Evolutionary conservation across 441 rosid genomes (phyloP).

Genomic region (Sinapis alba): DNA sequence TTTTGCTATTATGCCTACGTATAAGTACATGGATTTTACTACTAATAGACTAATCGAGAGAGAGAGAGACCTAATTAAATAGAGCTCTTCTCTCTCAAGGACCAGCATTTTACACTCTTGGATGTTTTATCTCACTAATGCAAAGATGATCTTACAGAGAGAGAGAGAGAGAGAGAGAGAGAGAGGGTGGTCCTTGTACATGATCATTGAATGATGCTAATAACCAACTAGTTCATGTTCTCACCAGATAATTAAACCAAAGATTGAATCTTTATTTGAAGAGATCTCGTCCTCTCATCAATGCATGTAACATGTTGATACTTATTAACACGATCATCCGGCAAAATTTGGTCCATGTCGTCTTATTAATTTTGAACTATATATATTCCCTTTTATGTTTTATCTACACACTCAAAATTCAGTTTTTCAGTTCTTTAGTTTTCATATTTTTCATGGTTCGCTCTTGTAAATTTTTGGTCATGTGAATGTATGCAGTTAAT

Average conservation of each 20-base stretch:
- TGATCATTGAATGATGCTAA: slow-evolving; percentile 37
- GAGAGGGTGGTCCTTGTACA: slow-evolving; percentile 34
- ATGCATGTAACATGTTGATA: not conserved
- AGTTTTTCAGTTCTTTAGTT: not conserved
- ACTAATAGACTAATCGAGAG: not conserved
- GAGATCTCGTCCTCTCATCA: slow-evolving; percentile 18
- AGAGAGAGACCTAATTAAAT: slow-evolving; percentile 18
- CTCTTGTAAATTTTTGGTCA: not conserved
- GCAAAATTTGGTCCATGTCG: slow-evolving; percentile 22
- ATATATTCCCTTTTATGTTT: not conserved
- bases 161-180: slow-evolving; percentile 11
- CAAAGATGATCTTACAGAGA: slow-evolving; percentile 31
- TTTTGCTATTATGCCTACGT: slow-evolving; percentile 28
- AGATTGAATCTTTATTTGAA: slow-evolving; percentile 8
- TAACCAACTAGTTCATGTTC: slow-evolving; percentile 30
- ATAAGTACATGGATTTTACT: slow-evolving; percentile 34
- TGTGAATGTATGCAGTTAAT: not conserved
- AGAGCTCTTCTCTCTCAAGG: slow-evolving; percentile 40
- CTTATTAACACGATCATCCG: slow-evolving; percentile 24
- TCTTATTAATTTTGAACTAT: slow-evolving; percentile 14
- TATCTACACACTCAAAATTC: not conserved
- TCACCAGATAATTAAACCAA: slow-evolving; percentile 17
- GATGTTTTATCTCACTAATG: slow-evolving; percentile 36
- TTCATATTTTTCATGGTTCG: not conserved
- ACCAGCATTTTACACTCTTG: slow-evolving; percentile 34